These are phyloP conservation scores for Aphanoascus verrucosus DNA, from an alignment of 2,329 filamentous ascomycete species.

Conservation along the genomic window DNA sequence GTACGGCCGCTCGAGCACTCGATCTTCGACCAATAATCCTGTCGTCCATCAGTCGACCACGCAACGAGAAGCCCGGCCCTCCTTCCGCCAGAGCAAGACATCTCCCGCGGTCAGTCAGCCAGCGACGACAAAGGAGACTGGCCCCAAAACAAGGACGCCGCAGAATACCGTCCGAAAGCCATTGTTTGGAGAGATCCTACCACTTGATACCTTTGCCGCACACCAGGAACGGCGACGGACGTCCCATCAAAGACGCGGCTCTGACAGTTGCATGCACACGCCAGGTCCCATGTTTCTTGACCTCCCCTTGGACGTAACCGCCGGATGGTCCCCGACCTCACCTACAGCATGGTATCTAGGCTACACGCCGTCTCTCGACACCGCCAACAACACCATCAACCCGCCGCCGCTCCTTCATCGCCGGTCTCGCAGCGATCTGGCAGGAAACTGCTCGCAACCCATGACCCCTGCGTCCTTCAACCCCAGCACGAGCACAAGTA, in stretches of 20 bases:
- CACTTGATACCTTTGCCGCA: slow-evolving; percentile 35
- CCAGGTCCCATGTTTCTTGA: slow-evolving; percentile 36
- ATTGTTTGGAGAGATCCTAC: slow-evolving; percentile 64
- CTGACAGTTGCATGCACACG: slow-evolving; percentile 57
- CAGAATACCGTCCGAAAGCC: slow-evolving; percentile 41
- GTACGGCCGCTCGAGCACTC: slow-evolving; percentile 22
- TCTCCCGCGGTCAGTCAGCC: not conserved
- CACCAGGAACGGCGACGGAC: slow-evolving; percentile 49
- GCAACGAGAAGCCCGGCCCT: not conserved
- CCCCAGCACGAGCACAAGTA: no score
- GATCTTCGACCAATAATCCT: not conserved
- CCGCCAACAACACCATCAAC: slow-evolving; percentile 24
- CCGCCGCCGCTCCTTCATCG: slow-evolving; percentile 24
- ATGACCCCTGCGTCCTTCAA: slow-evolving; percentile 24
- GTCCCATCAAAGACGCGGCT: slow-evolving; percentile 45
- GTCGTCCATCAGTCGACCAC: not conserved
- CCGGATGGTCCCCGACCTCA: slow-evolving; percentile 50
- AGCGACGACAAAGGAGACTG: not conserved
- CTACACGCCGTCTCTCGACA: slow-evolving; percentile 35
- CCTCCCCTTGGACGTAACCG: slow-evolving; percentile 25
- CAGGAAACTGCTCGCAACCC: slow-evolving; percentile 24
- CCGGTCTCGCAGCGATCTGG: slow-evolving; percentile 48
- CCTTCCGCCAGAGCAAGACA: slow-evolving; percentile 1
- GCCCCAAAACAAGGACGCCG: slow-evolving; percentile 8
- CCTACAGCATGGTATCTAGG: slow-evolving; percentile 57